These are phyloP conservation scores for Ilyonectria robusta DNA, from an alignment of 2,329 filamentous ascomycete species.

Conservation along the genomic window DNA sequence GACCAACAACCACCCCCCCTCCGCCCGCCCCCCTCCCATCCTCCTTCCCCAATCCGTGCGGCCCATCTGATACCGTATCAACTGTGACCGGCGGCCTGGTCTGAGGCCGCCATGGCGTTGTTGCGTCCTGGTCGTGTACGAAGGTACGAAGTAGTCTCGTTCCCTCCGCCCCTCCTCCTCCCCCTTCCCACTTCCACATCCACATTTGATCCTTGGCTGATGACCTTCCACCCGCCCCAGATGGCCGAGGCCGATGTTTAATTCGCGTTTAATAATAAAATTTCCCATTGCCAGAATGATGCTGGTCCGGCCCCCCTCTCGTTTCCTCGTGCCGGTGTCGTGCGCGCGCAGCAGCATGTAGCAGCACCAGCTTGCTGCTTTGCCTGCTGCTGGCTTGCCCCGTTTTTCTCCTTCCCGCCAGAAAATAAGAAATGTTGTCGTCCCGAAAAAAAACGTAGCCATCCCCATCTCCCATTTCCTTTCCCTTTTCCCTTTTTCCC, in stretches of 20 bases:
- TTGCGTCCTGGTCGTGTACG: slow-evolving; percentile 11
- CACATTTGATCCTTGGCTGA: slow-evolving; percentile 22
- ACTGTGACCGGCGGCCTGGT: slow-evolving; percentile 27
- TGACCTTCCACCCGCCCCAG: slow-evolving; percentile 28
- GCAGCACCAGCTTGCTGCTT: slow-evolving; percentile 31
- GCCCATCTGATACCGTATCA: slow-evolving; percentile 33
- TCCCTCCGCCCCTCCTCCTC: slow-evolving; percentile 24
- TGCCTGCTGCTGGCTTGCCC: slow-evolving; percentile 53
- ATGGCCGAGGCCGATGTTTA: slow-evolving; percentile 39
- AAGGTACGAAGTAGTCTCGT: neutral
- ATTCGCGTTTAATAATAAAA: slow-evolving; percentile 48
- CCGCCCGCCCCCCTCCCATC: slow-evolving; percentile 7
- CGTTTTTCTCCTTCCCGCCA: slow-evolving; percentile 62
- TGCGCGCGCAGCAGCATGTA: slow-evolving; percentile 47
- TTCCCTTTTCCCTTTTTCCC: slow-evolving; percentile 42
- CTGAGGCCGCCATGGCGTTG: slow-evolving; percentile 31
- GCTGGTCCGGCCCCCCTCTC: slow-evolving; percentile 43
- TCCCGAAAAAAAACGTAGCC: slow-evolving; percentile 65
- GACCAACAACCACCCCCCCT: slow-evolving; percentile 14
- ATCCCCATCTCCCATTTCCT: slow-evolving; percentile 60
- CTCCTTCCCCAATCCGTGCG: slow-evolving; percentile 25
- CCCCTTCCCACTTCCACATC: slow-evolving; percentile 20
- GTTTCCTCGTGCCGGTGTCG: slow-evolving; percentile 42
- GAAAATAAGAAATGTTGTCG: slow-evolving; percentile 61
- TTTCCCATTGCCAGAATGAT: slow-evolving; percentile 48